Conservation (phyloP, 345 rosid species). For the Xanthoceras sorbifolium region DNA sequence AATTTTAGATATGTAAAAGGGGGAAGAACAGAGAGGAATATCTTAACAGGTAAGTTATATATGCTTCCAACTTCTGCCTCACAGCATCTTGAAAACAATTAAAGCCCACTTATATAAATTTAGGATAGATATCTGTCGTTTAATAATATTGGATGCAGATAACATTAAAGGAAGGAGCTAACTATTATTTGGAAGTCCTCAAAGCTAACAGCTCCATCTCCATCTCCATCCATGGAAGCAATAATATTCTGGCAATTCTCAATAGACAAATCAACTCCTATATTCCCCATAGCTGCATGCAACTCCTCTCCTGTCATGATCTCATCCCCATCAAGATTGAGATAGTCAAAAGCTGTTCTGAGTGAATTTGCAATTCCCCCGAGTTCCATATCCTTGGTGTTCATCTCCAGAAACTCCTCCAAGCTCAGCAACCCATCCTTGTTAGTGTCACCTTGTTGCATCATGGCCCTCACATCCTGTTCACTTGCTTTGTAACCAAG, state of each 20-base stretch:
- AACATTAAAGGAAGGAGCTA: conserved; percentile 33
- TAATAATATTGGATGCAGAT: not conserved
- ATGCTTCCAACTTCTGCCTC: not conserved
- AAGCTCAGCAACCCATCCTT: conserved; percentile 55
- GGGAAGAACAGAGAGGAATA: not conserved
- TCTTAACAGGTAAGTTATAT: not conserved
- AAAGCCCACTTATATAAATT: not conserved
- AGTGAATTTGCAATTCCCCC: conserved; percentile 40
- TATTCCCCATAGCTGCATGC: conserved; percentile 26
- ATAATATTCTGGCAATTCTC: conserved; percentile 40
- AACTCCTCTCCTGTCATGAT: conserved; percentile 46
- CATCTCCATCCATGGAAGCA: conserved; percentile 53
- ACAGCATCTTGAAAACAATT: not conserved
- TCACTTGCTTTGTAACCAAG: conserved; percentile 52
- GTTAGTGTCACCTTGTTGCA: conserved; percentile 53
- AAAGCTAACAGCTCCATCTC: conserved; percentile 49
- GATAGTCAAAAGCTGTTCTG: conserved; percentile 32
- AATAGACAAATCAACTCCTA: conserved; percentile 30
- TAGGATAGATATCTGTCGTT: not conserved
- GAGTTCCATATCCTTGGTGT: conserved; percentile 50
- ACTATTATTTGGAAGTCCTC: conserved; percentile 46
- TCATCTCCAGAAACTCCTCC: conserved; percentile 63
- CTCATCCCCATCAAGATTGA: conserved; percentile 29
- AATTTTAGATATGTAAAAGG: not conserved
- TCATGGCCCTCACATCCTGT: conserved; percentile 52